phyloP scores from a whole-genome alignment of 305 asterid genomes.

The Fraxinus floribunda region DNA sequence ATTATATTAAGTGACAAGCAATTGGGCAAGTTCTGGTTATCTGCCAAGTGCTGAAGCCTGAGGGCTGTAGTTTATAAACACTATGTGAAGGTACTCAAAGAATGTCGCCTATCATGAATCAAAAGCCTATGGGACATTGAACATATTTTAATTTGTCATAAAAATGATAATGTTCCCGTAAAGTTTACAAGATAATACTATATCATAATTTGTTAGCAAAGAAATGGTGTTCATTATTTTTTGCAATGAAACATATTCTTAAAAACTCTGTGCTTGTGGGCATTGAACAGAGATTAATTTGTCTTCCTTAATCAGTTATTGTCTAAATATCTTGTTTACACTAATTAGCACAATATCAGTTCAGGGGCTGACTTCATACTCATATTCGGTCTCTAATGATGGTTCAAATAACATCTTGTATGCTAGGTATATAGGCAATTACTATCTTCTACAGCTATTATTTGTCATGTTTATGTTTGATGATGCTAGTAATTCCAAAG shows the following conservation, averaged over 20 bases:
- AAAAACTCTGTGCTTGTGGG: background rate
- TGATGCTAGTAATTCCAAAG: background rate
- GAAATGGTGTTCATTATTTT: background rate
- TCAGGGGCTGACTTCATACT: background rate
- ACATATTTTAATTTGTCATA: background rate
- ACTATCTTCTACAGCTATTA: background rate
- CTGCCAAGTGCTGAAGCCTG: background rate
- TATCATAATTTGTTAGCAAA: background rate
- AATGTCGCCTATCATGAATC: background rate
- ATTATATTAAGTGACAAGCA: background rate
- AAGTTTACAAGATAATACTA: background rate
- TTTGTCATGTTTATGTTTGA: background rate
- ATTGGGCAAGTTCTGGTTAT: background rate
- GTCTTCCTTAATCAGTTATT: background rate
- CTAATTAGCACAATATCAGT: background rate
- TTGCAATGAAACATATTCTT: background rate
- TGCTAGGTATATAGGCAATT: background rate
- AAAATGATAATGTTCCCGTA: background rate
- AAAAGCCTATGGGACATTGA: background rate
- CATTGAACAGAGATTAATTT: background rate
- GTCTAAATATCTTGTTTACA: background rate
- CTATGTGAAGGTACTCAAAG: background rate
- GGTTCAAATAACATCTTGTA: background rate
- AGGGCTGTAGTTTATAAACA: background rate
- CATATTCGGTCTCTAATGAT: background rate